phyloP scores from a whole-genome alignment of 2,329 filamentous ascomycete species.

The Plenodomus biglobosus region DNA sequence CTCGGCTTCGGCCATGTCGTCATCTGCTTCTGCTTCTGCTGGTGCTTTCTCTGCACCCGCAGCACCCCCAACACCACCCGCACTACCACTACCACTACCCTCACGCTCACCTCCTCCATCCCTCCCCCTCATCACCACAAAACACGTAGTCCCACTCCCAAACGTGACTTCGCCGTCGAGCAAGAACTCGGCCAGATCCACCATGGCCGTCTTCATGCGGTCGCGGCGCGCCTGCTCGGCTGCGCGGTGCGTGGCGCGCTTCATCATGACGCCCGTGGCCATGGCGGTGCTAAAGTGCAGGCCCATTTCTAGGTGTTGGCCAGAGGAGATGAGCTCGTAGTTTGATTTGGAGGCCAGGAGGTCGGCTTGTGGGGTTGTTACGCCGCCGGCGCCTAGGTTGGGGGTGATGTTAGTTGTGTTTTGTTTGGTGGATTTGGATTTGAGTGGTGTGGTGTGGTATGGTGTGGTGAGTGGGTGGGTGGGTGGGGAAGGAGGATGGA shows the following conservation, averaged over 20 bases:
- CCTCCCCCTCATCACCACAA: constrained; percentile 28
- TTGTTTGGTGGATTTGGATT: too few relatives aligned
- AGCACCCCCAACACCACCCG: constrained; percentile 1
- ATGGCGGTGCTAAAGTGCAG: constrained; percentile 37
- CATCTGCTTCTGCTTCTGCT: too few relatives aligned
- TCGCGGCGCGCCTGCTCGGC: constrained; percentile 38
- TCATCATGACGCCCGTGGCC: constrained; percentile 39
- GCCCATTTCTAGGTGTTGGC: constrained; percentile 36
- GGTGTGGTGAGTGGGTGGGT: neutral
- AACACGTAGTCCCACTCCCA: constrained; percentile 34
- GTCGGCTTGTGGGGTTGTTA: constrained; percentile 31
- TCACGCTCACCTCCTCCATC: constrained; percentile 8
- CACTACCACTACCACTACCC: constrained; percentile 21
- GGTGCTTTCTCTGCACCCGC: constrained; percentile 11
- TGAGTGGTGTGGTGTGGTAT: neutral
- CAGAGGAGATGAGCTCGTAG: constrained; percentile 34
- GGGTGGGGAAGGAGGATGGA: neutral
- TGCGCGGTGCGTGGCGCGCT: constrained; percentile 34
- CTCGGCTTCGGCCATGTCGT: too few relatives aligned
- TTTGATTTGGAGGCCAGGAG: constrained; percentile 34
- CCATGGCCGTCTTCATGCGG: constrained; percentile 37
- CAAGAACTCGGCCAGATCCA: constrained; percentile 32
- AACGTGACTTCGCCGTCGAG: constrained; percentile 37
- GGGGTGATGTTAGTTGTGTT: too few relatives aligned
- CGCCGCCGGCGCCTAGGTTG: constrained; percentile 26